A percentile compares a stretch with the other conserved stretches of the same genome.
These are phyloP conservation scores for Trichoderma atroviride DNA, from an alignment of 2,329 filamentous ascomycete species.

Conservation along the genomic window DNA sequence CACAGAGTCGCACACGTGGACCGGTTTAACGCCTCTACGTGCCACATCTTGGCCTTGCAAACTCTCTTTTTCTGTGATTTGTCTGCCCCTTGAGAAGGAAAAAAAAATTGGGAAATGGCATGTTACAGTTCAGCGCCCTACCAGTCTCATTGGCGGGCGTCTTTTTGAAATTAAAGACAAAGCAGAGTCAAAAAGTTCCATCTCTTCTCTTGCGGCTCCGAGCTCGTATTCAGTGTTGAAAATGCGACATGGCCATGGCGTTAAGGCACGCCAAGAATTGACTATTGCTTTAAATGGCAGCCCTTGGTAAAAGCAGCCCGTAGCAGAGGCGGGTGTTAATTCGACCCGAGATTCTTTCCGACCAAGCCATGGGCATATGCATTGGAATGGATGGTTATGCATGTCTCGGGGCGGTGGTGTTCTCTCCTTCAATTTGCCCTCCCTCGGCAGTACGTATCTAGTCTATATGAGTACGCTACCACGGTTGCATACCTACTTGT, in stretches of 20 bases:
- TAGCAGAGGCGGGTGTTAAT: not conserved
- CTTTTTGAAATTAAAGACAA: not conserved
- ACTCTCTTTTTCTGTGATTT: too few relatives aligned
- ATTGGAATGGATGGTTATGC: not conserved
- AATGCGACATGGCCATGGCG: conserved; percentile 1
- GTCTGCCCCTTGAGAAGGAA: too few relatives aligned
- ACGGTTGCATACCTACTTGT: not conserved
- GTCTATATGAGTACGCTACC: not conserved
- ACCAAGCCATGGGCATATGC: not conserved
- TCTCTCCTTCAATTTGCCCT: not conserved
- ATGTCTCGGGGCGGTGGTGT: not conserved
- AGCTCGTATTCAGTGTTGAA: conserved; percentile 7
- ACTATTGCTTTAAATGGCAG: not conserved
- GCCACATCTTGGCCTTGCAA: not conserved
- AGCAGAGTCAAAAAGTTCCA: not conserved
- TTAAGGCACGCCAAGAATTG: not conserved
- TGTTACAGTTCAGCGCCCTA: not conserved
- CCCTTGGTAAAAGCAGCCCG: not conserved
- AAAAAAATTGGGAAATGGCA: not conserved
- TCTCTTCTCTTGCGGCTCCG: not conserved
- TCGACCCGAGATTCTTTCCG: conserved; percentile 12
- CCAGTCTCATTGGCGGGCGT: not conserved
- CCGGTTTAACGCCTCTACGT: not conserved
- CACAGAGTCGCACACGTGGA: not conserved
- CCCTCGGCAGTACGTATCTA: not conserved